Evolutionary conservation across 1,139 yeast species (phyloP).

Genomic region (Suhomyces atakaporum): DNA sequence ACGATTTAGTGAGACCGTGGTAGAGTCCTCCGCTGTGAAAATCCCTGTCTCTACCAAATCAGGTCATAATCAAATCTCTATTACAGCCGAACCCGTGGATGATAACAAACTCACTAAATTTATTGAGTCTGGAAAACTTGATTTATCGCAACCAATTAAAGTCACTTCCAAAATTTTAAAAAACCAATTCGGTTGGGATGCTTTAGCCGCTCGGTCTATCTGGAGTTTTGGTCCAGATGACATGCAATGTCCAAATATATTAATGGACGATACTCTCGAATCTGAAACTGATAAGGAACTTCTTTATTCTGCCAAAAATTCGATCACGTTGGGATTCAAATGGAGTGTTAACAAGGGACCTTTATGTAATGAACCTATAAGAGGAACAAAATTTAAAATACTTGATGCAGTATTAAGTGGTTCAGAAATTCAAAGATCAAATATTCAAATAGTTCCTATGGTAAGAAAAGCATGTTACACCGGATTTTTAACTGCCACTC

Average conservation of each 20-base stretch:
- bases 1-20: conserved; percentile 76
- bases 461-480: conserved; percentile 83
- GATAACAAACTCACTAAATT: conserved; percentile 52
- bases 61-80: conserved; percentile 59
- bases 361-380: conserved; percentile 78
- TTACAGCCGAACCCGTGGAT: conserved; percentile 77
- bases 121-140: conserved; percentile 53
- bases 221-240: conserved; percentile 79
- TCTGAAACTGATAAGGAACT: conserved; percentile 63
- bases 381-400: conserved; percentile 71
- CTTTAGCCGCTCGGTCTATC: conserved; percentile 76
- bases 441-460: conserved; percentile 82
- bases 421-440: conserved; percentile 50
- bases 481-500: conserved; percentile 76
- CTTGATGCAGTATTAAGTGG: conserved; percentile 59
- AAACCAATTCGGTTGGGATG: conserved; percentile 73
- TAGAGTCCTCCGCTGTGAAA: conserved; percentile 66
- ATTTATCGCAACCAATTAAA: conserved; percentile 37
- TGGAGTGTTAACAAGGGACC: conserved; percentile 92
- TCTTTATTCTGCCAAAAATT: conserved; percentile 50
- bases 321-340: conserved; percentile 73
- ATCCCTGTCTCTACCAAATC: conserved; percentile 61
- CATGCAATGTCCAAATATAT: conserved; percentile 53
- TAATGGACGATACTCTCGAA: conserved; percentile 77
- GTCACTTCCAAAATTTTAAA: conserved; percentile 57